These are phyloP conservation scores for Cryptosporidium tyzzeri DNA, from an alignment of 169 alveolate genomes.

Conservation along the genomic window DNA sequence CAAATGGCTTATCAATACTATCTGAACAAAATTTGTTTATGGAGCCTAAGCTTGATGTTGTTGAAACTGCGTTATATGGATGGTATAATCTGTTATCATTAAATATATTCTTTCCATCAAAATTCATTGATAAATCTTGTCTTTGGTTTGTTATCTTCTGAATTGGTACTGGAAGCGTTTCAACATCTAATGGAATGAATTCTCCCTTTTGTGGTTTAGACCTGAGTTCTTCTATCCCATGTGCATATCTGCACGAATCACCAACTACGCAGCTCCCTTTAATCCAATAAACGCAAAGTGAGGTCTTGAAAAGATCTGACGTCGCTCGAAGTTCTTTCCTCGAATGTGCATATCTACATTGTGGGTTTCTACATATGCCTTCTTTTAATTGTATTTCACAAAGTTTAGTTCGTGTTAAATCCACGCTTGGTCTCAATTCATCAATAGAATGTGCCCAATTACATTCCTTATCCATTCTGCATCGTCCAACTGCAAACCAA, in stretches of 20 bases:
- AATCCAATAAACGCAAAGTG: constrained; percentile 80
- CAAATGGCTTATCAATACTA: constrained; percentile 7
- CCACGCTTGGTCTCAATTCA: constrained; percentile 75
- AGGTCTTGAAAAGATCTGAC: constrained; percentile 78
- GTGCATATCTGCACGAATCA: constrained; percentile 79
- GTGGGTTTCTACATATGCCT: constrained; percentile 59
- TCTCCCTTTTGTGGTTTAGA: constrained; percentile 74
- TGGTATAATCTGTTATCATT: constrained; percentile 25
- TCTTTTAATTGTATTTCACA: constrained; percentile 64
- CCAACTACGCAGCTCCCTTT: constrained; percentile 78
- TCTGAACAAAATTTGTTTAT: constrained; percentile 20
- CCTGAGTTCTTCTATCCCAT: constrained; percentile 79
- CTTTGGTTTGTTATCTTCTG: constrained; percentile 1
- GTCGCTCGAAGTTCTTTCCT: constrained; percentile 78
- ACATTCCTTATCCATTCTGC: constrained; percentile 75
- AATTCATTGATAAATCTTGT: background rate
- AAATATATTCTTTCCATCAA: constrained; percentile 9
- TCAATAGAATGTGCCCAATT: constrained; percentile 76
- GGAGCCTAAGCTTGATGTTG: constrained; percentile 20
- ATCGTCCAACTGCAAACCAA: constrained; percentile 76
- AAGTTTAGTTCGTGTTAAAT: constrained; percentile 61
- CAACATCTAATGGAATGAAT: constrained; percentile 68
- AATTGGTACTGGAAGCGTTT: constrained; percentile 49
- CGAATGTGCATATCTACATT: constrained; percentile 80
- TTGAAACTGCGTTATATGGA: constrained; percentile 51